phyloP scores from a whole-genome alignment of 2,329 filamentous ascomycete genomes.

The Stagonosporopsis rhizophila region DNA sequence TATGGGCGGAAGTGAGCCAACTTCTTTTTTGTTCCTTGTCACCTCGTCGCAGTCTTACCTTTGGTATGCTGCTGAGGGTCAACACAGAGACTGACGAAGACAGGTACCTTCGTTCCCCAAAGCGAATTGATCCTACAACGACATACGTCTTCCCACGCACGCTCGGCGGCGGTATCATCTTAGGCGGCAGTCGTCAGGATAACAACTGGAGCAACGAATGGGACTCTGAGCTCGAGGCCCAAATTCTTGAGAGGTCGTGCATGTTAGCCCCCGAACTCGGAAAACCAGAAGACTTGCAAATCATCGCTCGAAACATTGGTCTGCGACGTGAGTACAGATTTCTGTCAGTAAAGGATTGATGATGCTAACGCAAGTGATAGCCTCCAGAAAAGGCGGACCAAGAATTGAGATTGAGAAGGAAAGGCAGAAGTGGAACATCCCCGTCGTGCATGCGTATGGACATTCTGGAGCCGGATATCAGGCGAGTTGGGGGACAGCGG shows the following conservation, averaged over 20 bases:
- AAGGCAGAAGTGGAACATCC: constrained; percentile 60
- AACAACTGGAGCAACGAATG: constrained; percentile 80
- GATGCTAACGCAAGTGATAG: constrained; percentile 18
- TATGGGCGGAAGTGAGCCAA: constrained; percentile 17
- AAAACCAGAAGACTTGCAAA: constrained; percentile 72
- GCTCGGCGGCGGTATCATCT: constrained; percentile 77
- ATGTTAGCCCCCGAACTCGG: constrained; percentile 71
- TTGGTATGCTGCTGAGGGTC: neutral
- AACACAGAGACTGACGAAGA: neutral
- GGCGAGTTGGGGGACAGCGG: constrained; percentile 55
- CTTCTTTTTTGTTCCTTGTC: constrained; percentile 18
- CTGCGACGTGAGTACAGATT: constrained; percentile 63
- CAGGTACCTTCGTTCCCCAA: constrained; percentile 51
- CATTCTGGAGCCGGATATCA: constrained; percentile 80
- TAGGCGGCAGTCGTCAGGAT: constrained; percentile 83
- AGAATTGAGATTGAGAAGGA: constrained; percentile 73
- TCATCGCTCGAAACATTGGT: constrained; percentile 83
- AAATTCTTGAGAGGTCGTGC: constrained; percentile 84
- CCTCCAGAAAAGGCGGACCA: constrained; percentile 74
- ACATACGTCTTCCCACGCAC: constrained; percentile 56
- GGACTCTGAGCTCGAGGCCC: constrained; percentile 76
- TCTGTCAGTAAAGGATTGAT: neutral
- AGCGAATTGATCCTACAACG: constrained; percentile 51
- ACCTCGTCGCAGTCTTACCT: neutral
- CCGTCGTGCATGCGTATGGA: constrained; percentile 79